Base-by-base conservation (phyloP, 108 stramenopile genomes). In the Skeletonema marinoi region DNA sequence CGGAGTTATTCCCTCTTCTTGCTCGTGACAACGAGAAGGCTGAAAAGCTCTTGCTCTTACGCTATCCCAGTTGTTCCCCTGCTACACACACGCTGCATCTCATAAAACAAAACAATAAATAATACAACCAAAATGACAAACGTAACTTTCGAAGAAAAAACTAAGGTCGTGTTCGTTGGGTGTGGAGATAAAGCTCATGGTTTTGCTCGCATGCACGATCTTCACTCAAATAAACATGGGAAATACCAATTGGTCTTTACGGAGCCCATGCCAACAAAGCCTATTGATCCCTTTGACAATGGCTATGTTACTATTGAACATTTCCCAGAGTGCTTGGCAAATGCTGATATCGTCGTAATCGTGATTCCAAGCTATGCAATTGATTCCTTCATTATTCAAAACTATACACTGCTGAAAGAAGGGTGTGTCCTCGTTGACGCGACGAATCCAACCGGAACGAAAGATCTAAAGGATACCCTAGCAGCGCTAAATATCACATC, bases 321-420 rank as follows among this genome's bases (percentile, higher is more conserved):
- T 21, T 41, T 59, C 12, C 63, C 33, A 14, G 70, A 71, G 10
- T 59, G 60, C 6, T 58, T 71, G 17, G 59, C 30, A 19, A 30
- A 39, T 31, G 70, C 70, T 1, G 70, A 71, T 25, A 71, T 71
- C 33, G 70, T 71, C 65, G 12, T 71, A 7, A 62, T 71, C 11
- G 64, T 50, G 17, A 78, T 78, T 31, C 78, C 78, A 21, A n/a
- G 29, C 17, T 73, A 65, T 32, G 64, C 71, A 4, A 46, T 73
- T 1, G 56, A 69, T 38, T 31, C 21, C 11, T 78, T 78, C 67
- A 64, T 78, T 32, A 48, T 71, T 6, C 39, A 56, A 19, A 70
- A 77, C 42, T 71, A 25, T n/a, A 70, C 60, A 32, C 35, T 71
- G 10, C 31, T 73, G 14, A 70, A 71, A 36, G 60, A 63, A 32